Conservation (phyloP, 768 basidiomycete genomes). For the Boletus rufocinnamomeus region DNA sequence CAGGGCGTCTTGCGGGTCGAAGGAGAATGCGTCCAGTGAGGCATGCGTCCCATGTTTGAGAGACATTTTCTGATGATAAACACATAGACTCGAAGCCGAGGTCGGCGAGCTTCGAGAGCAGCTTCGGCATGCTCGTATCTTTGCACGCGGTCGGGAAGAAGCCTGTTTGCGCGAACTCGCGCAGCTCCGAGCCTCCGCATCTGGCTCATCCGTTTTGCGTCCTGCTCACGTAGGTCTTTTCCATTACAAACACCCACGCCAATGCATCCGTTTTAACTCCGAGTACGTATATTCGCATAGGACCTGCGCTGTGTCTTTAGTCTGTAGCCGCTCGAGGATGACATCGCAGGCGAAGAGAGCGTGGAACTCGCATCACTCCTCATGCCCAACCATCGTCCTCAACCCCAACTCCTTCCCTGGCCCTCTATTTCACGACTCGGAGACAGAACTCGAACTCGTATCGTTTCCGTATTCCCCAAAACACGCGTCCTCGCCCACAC, state of each 20-base stretch:
- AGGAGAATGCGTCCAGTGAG: slow-evolving; percentile 40
- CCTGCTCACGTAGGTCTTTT: slow-evolving; percentile 9
- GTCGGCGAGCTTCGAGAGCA: slow-evolving; percentile 33
- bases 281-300: slow-evolving; percentile 2
- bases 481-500: slow-evolving; percentile 20
- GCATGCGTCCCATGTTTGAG: background rate
- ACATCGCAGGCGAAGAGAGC: slow-evolving; percentile 41
- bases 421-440: background rate
- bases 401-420: slow-evolving; percentile 2
- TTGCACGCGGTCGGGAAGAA: slow-evolving; percentile 35
- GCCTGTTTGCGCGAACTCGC: slow-evolving; percentile 37
- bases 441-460: slow-evolving; percentile 17
- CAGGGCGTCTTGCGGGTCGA: slow-evolving; percentile 33
- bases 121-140: slow-evolving; percentile 27
- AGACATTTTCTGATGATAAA: background rate
- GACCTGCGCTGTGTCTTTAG: slow-evolving; percentile 9
- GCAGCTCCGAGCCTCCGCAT: slow-evolving; percentile 10
- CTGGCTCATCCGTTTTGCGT: slow-evolving; percentile 2
- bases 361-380: slow-evolving; percentile 60
- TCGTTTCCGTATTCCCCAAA: slow-evolving; percentile 25
- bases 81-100: slow-evolving; percentile 34
- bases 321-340: slow-evolving; percentile 33
- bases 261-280: background rate
- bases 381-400: slow-evolving; percentile 34
- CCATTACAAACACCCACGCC: background rate